These are phyloP conservation scores for Fusarium floridanum DNA, from an alignment of 2,329 filamentous ascomycete species.

Conservation along the genomic window DNA sequence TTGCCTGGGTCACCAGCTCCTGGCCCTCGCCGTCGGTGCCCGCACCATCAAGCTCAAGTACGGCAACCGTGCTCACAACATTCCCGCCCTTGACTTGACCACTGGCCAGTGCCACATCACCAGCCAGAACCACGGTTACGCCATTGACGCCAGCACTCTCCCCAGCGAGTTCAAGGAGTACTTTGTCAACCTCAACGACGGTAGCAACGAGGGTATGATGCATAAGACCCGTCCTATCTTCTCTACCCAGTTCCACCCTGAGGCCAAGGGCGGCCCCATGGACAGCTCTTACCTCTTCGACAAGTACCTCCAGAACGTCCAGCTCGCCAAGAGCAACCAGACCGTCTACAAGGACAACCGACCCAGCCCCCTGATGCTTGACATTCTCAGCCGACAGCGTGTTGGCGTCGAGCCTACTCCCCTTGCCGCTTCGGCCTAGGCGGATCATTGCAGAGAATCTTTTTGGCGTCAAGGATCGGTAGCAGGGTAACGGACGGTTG, in stretches of 20 bases:
- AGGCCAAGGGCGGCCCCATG: slow-evolving; percentile 96
- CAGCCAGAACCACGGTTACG: slow-evolving; percentile 98
- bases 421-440: slow-evolving; percentile 64
- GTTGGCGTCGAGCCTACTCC: slow-evolving; percentile 83
- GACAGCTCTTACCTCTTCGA: slow-evolving; percentile 98
- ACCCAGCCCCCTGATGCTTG: slow-evolving; percentile 88
- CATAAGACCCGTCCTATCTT: slow-evolving; percentile 97
- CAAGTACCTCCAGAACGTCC: slow-evolving; percentile 91
- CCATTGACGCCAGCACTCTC: slow-evolving; percentile 87
- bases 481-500: slow-evolving; percentile 25
- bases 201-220: slow-evolving; percentile 96
- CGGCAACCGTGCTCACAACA: slow-evolving; percentile 98
- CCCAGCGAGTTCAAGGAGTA: slow-evolving; percentile 94
- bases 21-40: slow-evolving; percentile 89
- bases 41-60: slow-evolving; percentile 98
- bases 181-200: slow-evolving; percentile 98
- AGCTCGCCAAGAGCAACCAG: slow-evolving; percentile 88
- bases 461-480: slow-evolving; percentile 33
- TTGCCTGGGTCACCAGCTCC: slow-evolving; percentile 95
- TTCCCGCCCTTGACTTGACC: slow-evolving; percentile 92
- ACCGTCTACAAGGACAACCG: slow-evolving; percentile 85
- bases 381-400: slow-evolving; percentile 92
- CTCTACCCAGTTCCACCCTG: slow-evolving; percentile 98
- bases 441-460: slow-evolving; percentile 10
- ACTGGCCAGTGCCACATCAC: slow-evolving; percentile 99